Percentiles rank a stretch among this genome's conserved stretches.
phyloP scores from a whole-genome alignment of 768 basidiomycete species.

The Tulasnella sp. region DNA sequence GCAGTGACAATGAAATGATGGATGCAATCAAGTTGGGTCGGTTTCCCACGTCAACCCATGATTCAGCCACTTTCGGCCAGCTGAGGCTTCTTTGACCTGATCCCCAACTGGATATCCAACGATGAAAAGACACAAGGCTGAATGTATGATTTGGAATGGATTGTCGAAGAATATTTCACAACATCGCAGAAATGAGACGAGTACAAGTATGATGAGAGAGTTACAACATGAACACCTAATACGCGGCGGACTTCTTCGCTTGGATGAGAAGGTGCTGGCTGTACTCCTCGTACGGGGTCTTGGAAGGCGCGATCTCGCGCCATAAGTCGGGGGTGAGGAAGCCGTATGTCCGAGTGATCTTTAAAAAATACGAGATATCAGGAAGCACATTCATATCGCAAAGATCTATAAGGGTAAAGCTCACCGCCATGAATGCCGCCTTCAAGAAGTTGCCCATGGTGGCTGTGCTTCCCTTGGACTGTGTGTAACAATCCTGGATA shows the following conservation, averaged over 20 bases:
- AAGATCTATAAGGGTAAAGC: conserved; percentile 26
- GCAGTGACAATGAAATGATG: too few relatives aligned
- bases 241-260: conserved; percentile 32
- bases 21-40: too few relatives aligned
- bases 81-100: too few relatives aligned
- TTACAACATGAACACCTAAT: too few relatives aligned
- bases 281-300: conserved; percentile 91
- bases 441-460: conserved; percentile 99
- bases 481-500: conserved; percentile 95
- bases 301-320: conserved; percentile 85
- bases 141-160: too few relatives aligned
- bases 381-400: background rate
- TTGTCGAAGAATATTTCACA: too few relatives aligned
- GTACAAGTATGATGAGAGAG: too few relatives aligned
- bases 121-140: too few relatives aligned
- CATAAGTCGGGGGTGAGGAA: conserved; percentile 98
- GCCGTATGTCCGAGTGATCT: conserved; percentile 97
- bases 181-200: too few relatives aligned
- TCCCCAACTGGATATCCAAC: too few relatives aligned
- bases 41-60: too few relatives aligned
- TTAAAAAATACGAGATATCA: conserved; percentile 14
- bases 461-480: conserved; percentile 95
- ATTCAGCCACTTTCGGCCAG: too few relatives aligned
- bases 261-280: conserved; percentile 81
- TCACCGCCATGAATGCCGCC: conserved; percentile 84